A percentile compares a stretch with the other conserved stretches of the same genome.
phyloP scores from a whole-genome alignment of 768 basidiomycete genomes.

The Pulveroboletus sp. region DNA sequence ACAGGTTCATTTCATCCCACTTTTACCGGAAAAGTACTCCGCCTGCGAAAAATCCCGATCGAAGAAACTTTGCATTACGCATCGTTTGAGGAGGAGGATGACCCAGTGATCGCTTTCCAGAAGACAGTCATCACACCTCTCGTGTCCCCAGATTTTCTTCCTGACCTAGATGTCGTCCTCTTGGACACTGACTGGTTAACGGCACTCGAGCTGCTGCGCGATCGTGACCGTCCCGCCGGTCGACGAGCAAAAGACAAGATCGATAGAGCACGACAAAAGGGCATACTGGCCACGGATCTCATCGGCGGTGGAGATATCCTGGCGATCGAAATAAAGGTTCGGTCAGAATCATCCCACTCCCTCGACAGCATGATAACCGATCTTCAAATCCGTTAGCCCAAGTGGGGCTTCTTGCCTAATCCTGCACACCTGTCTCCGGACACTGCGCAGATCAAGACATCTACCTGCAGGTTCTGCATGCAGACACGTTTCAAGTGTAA shows the following conservation, averaged over 20 bases:
- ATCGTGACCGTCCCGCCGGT: constrained; percentile 52
- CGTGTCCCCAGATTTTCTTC: constrained; percentile 59
- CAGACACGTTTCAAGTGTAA: constrained; percentile 58
- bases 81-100: constrained; percentile 36
- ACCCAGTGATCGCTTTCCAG: constrained; percentile 55
- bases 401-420: constrained; percentile 92
- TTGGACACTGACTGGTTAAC: constrained; percentile 58
- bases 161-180: constrained; percentile 49
- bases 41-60: constrained; percentile 62
- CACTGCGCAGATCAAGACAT: constrained; percentile 58
- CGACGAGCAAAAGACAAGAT: constrained; percentile 58
- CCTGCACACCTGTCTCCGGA: constrained; percentile 54
- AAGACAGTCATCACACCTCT: constrained; percentile 60
- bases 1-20: constrained; percentile 47
- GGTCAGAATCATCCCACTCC: constrained; percentile 5
- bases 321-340: constrained; percentile 90
- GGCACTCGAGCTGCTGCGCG: constrained; percentile 43
- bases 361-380: constrained; percentile 1
- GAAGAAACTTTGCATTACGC: constrained; percentile 10
- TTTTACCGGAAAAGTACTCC: constrained; percentile 67
- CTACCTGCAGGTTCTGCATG: constrained; percentile 90
- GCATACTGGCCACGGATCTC: constrained; percentile 78
- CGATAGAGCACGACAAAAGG: constrained; percentile 53
- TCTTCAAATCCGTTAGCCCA: constrained; percentile 58
- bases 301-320: constrained; percentile 57